Evolutionary conservation across 805 yeast genomes (phyloP).

Genomic region (Candida endomychidarum): DNA sequence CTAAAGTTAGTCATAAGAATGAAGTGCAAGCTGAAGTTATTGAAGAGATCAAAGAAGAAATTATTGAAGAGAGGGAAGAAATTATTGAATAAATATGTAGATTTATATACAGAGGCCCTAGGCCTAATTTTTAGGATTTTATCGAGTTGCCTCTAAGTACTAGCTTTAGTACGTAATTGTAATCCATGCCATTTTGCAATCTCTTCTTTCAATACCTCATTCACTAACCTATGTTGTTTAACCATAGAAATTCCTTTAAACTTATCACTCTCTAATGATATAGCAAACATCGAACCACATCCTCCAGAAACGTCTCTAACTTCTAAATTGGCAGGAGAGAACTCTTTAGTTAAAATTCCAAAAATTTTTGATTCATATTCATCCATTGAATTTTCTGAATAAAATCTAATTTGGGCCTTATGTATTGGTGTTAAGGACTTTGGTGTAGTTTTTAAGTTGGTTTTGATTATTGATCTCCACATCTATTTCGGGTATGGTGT

Average conservation of each 20-base stretch:
- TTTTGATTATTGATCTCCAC: constrained; percentile 1
- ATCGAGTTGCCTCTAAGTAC: neutral
- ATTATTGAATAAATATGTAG: constrained; percentile 45
- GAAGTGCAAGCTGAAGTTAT: constrained; percentile 53
- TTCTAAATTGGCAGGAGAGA: constrained; percentile 59
- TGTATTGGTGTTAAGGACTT: neutral
- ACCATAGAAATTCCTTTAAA: constrained; percentile 83
- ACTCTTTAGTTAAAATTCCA: constrained; percentile 50
- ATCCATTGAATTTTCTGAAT: constrained; percentile 34
- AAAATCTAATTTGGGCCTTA: neutral
- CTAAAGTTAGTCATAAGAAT: constrained; percentile 32
- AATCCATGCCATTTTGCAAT: constrained; percentile 93
- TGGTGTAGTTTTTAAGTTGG: neutral
- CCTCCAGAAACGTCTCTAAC: constrained; percentile 90
- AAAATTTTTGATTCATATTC: constrained; percentile 67
- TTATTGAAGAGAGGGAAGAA: constrained; percentile 71
- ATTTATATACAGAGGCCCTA: constrained; percentile 3
- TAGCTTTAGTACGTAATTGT: constrained; percentile 68
- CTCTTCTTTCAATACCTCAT: constrained; percentile 77
- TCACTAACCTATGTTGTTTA: constrained; percentile 90
- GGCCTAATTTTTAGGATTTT: too few species aligned
- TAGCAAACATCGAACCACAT: constrained; percentile 98
- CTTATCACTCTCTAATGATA: constrained; percentile 64
- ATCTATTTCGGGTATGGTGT: neutral
- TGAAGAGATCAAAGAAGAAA: constrained; percentile 77